Conservation (phyloP, 495 filamentous ascomycete genomes). For the Paragyromitra xinjiangensis region DNA sequence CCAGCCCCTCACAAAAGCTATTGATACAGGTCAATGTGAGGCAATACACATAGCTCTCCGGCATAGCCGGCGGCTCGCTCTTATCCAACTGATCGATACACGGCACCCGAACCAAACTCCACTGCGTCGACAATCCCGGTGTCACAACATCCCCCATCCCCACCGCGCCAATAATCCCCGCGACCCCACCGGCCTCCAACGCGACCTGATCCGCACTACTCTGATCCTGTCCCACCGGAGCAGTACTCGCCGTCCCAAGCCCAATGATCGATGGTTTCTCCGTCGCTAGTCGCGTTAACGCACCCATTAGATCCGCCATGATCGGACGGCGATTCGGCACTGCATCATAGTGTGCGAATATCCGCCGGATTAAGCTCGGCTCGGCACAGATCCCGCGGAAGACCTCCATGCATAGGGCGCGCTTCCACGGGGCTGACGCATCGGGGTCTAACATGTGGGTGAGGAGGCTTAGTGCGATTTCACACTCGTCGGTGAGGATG, state of each 20-base stretch:
- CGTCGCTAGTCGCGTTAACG: constrained; percentile 85
- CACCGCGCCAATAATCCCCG: constrained; percentile 86
- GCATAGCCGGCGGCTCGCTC: constrained; percentile 78
- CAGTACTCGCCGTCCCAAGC: constrained; percentile 82
- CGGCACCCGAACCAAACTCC: constrained; percentile 86
- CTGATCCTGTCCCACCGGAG: constrained; percentile 65
- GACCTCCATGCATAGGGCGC: constrained; percentile 88
- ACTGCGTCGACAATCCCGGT: constrained; percentile 82
- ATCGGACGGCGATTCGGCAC: constrained; percentile 77
- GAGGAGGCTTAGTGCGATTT: constrained; percentile 82
- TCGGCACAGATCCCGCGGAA: constrained; percentile 86
- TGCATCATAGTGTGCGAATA: constrained; percentile 82
- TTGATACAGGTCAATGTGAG: constrained; percentile 88
- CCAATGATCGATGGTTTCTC: constrained; percentile 90
- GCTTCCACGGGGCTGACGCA: constrained; percentile 77
- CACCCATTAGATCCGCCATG: constrained; percentile 79
- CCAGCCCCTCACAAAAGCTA: constrained; percentile 86
- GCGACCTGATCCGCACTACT: constrained; percentile 78
- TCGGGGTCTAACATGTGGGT: constrained; percentile 91
- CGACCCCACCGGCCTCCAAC: constrained; percentile 84
- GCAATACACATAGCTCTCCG: constrained; percentile 93
- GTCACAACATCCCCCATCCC: constrained; percentile 69
- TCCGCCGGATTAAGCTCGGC: constrained; percentile 75
- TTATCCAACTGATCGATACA: constrained; percentile 97
- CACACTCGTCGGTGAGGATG: constrained; percentile 79